Base-by-base conservation (phyloP, 495 filamentous ascomycete genomes). In the Penicillium pancosmium region DNA sequence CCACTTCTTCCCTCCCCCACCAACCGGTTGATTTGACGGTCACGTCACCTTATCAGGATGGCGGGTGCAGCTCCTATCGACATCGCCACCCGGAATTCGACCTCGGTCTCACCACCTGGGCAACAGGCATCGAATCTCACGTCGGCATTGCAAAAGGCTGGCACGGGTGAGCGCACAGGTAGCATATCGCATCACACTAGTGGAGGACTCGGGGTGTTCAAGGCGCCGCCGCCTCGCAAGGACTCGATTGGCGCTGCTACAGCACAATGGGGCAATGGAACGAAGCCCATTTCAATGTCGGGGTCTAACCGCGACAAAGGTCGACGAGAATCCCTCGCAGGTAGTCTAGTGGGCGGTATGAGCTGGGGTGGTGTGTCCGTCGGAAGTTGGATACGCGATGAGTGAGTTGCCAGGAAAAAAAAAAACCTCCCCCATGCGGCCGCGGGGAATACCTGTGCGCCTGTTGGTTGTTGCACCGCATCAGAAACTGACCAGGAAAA, bases 331-430 rank as follows among this genome's bases (percentile, higher is more conserved):
- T 93, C 90, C 65, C 73, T 92, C 59, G 91, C 89, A 50, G 87
- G 91, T 51, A 98, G 95, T 76, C 77, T 97, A 67, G 88, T 93
- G 62, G 88, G 85, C 59, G 93, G 92, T 52, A 95, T 97, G 91
- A 98, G 95, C 70, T 98, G 92, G 92, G 94, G 95, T 68, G 95
- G 93, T 55, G 82, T 95, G 21, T 98, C 94, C 43, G 90, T 98
- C 58, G 92, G 93, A 54, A 97, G 93, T 72, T 98, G 92, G 82
- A 93, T 98, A 73, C 85, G 91, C 67, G 94, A 98, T 79, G 94
- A 98, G 94, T 98, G 85, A 86, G 93, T 92, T 44, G 54, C 52
- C 53, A 59, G 25, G 55, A 38, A 52, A 21, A 64, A 52, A 52
- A 21, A 40, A 52, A 57, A 23, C 25, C 19, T 47, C 11, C 47